Evolutionary conservation across 768 basidiomycete genomes (phyloP), one percentile per base, ranked within the genome.

Genomic region (Tephrocybe sp.): DNA sequence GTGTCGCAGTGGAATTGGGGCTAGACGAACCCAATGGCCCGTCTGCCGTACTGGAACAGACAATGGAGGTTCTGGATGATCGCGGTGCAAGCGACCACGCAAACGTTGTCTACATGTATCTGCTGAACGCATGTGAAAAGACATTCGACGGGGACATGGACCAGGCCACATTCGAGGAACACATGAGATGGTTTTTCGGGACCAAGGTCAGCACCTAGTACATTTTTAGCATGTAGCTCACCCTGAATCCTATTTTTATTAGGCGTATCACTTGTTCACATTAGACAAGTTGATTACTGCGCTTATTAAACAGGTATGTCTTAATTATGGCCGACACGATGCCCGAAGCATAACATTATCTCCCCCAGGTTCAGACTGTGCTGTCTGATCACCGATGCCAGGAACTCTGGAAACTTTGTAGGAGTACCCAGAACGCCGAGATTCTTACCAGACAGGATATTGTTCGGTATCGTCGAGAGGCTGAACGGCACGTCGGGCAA

Each of bases 111-210:
- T 98, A 98, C 70, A 75, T 84, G 71, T 93, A 95, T 61, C 78
- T 96, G 44, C 73, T 98, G 27, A 89, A 87, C 50, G 87, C 91
- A 9, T 92, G 91, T 65, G 96, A 98, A 69, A 91, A 90, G 75
- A 67, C 96, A 34, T 98, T 98, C 63, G 93, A 93, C 60, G 87
- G 82, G 54, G 95, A 98, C 63, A 76, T 98, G 52, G 97, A 98
- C 66, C 89, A 87, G 63, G 71, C 79, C n/a, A 83, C 85, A 18
- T 98, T 94, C 60, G 96, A 98, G 66, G 97, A 98, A 65, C 91
- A 92, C 61, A 84, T 98, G 83, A 75, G 97, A 55, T 91, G 92
- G 82, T 89, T 95, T 71, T 94, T 92, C 71, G 89, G 91, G 26
- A 92, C 84, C 53, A 87, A 86, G 79, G 88, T 88, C 67, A 54